Evolutionary conservation across 768 basidiomycete genomes (phyloP), one percentile per base, ranked within the genome.

Genomic region (Podaxis mareebaensis): DNA sequence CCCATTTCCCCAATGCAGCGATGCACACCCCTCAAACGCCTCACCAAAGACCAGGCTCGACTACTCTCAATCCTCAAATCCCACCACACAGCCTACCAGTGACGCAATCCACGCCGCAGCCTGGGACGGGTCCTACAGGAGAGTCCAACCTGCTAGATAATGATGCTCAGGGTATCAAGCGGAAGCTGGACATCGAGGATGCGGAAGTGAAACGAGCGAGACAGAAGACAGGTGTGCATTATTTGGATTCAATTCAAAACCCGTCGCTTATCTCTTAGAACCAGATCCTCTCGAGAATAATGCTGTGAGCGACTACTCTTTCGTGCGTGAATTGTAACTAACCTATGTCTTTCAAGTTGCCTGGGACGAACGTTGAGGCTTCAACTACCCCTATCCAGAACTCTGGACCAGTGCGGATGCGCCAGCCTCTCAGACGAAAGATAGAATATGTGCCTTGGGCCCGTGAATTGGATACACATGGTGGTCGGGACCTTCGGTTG

Each of bases 401-500:
- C 68, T 61, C 67, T 48, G 36, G 53, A 65, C 61, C 61, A 70
- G 54, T 70, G 66, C 77, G 78, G 65, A 68, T 81, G 38, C 82
- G 78, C 55, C 85, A 83, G 72, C 77, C 84, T 58, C 81, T 85
- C 38, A 84, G 90, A 63, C 87, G 91, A 66, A 95, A 91, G 77
- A 90, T 97, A 67, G 92, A 94, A 77, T 97, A 96, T 73, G 80
- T 91, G 33, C 95, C 95, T 0, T 78, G 93, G 17, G 86, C 84
- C 10, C 89, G 92, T 15, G 90, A 91, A 66, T 73, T 91, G 51
- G 86, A 90, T 36, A 89, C 88, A 0, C 79, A 86, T 63, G 95
- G 94, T 26, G 95, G 95, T 33, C 87, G 94, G 67, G 91, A 96
- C 74, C 71, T 95, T 38, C 82, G 86, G 53, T 67, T 76, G 11